phyloP scores from a whole-genome alignment of 2,329 filamentous ascomycete species.

The Cladosporium sp. region DNA sequence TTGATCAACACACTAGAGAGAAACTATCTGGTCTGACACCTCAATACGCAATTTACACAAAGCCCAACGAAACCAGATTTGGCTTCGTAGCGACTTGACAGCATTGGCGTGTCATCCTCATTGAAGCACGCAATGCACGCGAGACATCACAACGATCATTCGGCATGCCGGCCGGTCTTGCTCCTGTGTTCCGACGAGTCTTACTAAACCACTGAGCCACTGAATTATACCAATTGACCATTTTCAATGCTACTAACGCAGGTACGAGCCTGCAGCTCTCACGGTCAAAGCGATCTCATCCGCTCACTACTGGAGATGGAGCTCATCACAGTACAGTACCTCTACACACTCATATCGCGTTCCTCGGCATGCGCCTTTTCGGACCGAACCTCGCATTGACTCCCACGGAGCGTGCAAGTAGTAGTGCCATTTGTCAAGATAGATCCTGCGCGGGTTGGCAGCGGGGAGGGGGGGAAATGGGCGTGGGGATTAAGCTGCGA shows the following conservation, averaged over 20 bases:
- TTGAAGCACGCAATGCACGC: too few relatives aligned
- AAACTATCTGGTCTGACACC: too few relatives aligned
- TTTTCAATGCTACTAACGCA: neutral
- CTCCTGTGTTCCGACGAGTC: too few relatives aligned
- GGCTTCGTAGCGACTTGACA: too few relatives aligned
- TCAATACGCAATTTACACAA: too few relatives aligned
- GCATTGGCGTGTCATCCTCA: too few relatives aligned
- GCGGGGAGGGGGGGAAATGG: neutral
- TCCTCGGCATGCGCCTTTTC: neutral
- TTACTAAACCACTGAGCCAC: neutral
- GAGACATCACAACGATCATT: too few relatives aligned
- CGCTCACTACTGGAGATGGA: neutral
- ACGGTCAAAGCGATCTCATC: neutral
- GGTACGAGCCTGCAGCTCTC: neutral
- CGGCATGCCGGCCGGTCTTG: too few relatives aligned
- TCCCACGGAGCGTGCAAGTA: neutral
- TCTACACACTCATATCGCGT: neutral
- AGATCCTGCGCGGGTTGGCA: neutral
- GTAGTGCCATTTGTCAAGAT: too few relatives aligned
- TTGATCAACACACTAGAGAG: neutral
- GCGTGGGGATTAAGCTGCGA: neutral
- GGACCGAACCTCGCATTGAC: conserved; percentile 6
- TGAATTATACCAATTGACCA: neutral
- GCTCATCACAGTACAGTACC: neutral
- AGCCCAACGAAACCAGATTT: too few relatives aligned